Evolutionary conservation across 2,329 filamentous ascomycete species (phyloP), one percentile per base, ranked within the genome.

Genomic region (Cylindrodendrum hubeiense): DNA sequence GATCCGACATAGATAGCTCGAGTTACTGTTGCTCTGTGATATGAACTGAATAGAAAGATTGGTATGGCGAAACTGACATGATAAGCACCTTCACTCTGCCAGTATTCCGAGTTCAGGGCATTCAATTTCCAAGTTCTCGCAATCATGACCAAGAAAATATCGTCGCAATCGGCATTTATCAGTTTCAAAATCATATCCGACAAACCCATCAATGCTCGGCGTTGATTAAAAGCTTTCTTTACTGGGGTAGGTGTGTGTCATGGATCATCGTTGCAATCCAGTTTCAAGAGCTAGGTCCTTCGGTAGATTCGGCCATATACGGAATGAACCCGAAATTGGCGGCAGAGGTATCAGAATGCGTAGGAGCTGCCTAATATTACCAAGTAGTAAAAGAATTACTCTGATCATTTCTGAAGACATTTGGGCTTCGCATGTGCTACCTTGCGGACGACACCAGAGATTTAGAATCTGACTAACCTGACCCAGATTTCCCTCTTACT

Each of bases 261-360:
- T 57, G 63, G 21, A 65, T 65, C 43, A 39, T 57, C 15, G 63
- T 28, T 15, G 53, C 63, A 15, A 61, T 65, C 17, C 39, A 53
- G 10, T 65, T 65, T 26, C 46, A 33, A 28, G 57, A 65, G 21
- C 41, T 26, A 21, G 44, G 63, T 9, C 59, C 58, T 7, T 54
- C 44, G 2, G 17, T 66, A 34, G 56, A 60, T 10, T 46, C 62
- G 3, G 53, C 53, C 24, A 63, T 66, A 21, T 65, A 65, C 24
- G 63, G 62, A 21, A 65, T 62, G 47, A 65, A 65, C 43, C 33
- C 12, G 58, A 65, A 17, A 26, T 65, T n/a, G 57, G 57, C 7
- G 63, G 63, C 5, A 65, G 58, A 10, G 63, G 63, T 58, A 43
- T 28, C 58, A 62, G 41, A 65, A 65, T 15, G 54, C 43, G 61